A percentile compares a stretch with the other conserved stretches of the same genome.
phyloP scores from a whole-genome alignment of 805 yeast genomes.

The Diddensiella caesifluorescens region DNA sequence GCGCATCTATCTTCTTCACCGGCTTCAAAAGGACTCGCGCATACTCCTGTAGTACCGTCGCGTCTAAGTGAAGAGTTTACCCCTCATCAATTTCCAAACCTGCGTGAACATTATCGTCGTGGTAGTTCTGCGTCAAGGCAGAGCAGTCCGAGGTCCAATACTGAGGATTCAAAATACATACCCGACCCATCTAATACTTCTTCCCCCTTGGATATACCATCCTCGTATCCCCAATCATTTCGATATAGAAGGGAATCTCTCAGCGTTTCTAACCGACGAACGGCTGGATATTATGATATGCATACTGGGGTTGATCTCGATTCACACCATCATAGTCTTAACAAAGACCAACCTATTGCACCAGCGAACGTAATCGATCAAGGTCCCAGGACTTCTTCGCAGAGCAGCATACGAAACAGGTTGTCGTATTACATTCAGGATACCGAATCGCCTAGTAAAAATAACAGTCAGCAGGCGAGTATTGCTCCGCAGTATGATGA shows the following conservation, averaged over 20 bases:
- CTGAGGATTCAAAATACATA: neutral
- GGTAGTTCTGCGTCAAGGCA: neutral
- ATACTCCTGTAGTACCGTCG: constrained; percentile 34
- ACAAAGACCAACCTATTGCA: constrained; percentile 2
- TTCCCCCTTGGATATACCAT: constrained; percentile 21
- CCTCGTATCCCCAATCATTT: constrained; percentile 6
- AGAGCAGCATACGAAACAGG: constrained; percentile 10
- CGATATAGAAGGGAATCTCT: constrained; percentile 13
- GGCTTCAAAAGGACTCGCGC: constrained; percentile 13
- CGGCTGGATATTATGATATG: constrained; percentile 18
- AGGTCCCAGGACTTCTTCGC: neutral
- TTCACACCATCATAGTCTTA: constrained; percentile 19
- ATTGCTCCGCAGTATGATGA: constrained; percentile 25
- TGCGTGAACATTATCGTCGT: no score
- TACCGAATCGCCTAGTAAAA: constrained; percentile 1
- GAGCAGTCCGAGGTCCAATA: neutral
- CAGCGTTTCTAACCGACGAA: constrained; percentile 15
- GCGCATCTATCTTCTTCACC: constrained; percentile 11
- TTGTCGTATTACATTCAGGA: constrained; percentile 15
- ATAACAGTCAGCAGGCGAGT: constrained; percentile 4
- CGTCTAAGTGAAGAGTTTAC: constrained; percentile 32
- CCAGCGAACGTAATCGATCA: neutral
- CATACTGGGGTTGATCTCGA: constrained; percentile 16
- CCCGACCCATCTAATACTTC: neutral
- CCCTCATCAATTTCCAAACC: constrained; percentile 9